Conservation (phyloP, 345 rosid species). For the Kandelia obovata region DNA sequence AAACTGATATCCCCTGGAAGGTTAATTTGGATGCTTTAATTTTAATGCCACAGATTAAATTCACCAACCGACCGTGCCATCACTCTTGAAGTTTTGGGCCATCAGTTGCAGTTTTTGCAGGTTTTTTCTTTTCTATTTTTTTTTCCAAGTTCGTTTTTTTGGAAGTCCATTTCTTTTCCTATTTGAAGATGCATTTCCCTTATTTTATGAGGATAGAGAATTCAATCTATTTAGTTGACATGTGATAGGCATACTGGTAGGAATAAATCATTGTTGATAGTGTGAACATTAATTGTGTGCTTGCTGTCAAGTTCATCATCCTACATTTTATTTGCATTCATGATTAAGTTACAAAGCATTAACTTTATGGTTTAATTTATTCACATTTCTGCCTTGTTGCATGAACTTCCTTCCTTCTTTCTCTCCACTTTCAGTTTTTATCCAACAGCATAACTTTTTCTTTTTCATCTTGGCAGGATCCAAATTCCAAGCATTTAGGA, state of each 20-base stretch:
- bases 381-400: constrained; percentile 3
- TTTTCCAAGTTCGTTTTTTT: neutral
- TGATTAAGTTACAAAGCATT: neutral
- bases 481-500: constrained; percentile 91
- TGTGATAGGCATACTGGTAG: too few relatives aligned
- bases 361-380: neutral
- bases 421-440: neutral
- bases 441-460: constrained; percentile 6
- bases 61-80: constrained; percentile 70
- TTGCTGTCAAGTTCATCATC: too few relatives aligned
- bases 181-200: neutral
- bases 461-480: constrained; percentile 55
- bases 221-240: neutral
- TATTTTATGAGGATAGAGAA: neutral
- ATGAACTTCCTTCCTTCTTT: neutral
- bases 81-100: constrained; percentile 64
- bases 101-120: constrained; percentile 77
- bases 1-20: neutral
- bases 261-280: too few relatives aligned
- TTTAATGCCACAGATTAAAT: constrained; percentile 49
- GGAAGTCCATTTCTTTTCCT: neutral
- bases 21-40: neutral
- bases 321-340: too few relatives aligned
- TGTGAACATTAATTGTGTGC: too few relatives aligned
- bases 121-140: constrained; percentile 28